Conservation (phyloP, 306 rosid species). For the Ziziphus jujuba region DNA sequence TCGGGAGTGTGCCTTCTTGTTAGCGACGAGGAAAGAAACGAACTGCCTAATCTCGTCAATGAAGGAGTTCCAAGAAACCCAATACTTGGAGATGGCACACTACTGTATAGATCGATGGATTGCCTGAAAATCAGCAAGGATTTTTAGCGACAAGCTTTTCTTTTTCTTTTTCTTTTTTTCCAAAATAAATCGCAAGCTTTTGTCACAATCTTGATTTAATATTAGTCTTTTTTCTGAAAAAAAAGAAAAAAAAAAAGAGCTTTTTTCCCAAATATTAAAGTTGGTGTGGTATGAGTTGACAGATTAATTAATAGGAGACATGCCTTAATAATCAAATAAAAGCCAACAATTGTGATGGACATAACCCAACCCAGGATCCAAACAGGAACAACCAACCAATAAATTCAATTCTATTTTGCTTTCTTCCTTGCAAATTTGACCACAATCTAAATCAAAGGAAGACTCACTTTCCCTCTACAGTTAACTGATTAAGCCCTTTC, state of each 20-base stretch:
- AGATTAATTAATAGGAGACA: not conserved
- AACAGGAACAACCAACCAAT: not conserved
- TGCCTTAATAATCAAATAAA: not conserved
- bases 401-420: not conserved
- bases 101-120: conserved; percentile 89
- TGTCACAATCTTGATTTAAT: not conserved
- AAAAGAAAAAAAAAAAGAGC: no score
- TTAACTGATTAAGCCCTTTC: not conserved
- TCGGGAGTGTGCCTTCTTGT: conserved; percentile 98
- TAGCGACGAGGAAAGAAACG: conserved; percentile 81
- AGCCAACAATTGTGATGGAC: no score
- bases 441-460: not conserved
- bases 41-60: conserved; percentile 80
- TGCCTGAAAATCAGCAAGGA: conserved; percentile 58
- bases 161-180: not conserved
- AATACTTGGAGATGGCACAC: conserved; percentile 83
- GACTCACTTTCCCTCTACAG: not conserved
- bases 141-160: not conserved
- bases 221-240: no score
- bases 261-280: no score
- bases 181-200: not conserved
- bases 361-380: not conserved
- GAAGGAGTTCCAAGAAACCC: conserved; percentile 86
- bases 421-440: not conserved
- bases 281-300: no score